phyloP scores from a whole-genome alignment of 169 alveolate genomes.

The Amoebophrya sp. region DNA sequence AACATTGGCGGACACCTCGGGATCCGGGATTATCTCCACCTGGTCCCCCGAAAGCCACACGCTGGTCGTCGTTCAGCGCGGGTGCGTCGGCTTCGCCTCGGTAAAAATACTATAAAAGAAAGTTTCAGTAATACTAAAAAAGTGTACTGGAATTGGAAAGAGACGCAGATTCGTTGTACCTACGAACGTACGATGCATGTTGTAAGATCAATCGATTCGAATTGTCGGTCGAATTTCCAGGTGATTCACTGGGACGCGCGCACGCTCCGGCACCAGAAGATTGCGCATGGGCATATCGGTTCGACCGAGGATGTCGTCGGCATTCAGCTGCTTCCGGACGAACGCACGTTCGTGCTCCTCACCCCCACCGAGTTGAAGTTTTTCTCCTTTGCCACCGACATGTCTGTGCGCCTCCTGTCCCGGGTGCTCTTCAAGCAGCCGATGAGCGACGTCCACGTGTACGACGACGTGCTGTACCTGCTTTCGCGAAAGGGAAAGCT shows the following conservation, averaged over 20 bases:
- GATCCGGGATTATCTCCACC: not conserved
- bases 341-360: not conserved
- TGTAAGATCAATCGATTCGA: too few species aligned
- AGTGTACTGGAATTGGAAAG: too few species aligned
- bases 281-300: not conserved
- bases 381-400: not conserved
- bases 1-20: too few species aligned
- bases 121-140: too few species aligned
- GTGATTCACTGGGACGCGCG: not conserved
- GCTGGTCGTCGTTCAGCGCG: not conserved
- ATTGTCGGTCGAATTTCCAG: too few species aligned
- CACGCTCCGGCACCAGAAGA: not conserved
- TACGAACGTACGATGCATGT: too few species aligned
- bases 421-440: not conserved
- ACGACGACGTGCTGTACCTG: not conserved
- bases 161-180: too few species aligned
- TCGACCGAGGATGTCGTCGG: not conserved
- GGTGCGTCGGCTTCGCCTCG: not conserved
- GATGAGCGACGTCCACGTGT: not conserved
- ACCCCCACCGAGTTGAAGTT: not conserved
- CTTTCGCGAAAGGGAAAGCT: not conserved
- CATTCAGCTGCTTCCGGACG: not conserved
- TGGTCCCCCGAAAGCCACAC: not conserved
- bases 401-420: not conserved
- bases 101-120: not conserved